A percentile compares a stretch with the other conserved stretches of the same genome.
phyloP scores from a whole-genome alignment of 2,329 filamentous ascomycete species.

The Aureobasidium uvarum region DNA sequence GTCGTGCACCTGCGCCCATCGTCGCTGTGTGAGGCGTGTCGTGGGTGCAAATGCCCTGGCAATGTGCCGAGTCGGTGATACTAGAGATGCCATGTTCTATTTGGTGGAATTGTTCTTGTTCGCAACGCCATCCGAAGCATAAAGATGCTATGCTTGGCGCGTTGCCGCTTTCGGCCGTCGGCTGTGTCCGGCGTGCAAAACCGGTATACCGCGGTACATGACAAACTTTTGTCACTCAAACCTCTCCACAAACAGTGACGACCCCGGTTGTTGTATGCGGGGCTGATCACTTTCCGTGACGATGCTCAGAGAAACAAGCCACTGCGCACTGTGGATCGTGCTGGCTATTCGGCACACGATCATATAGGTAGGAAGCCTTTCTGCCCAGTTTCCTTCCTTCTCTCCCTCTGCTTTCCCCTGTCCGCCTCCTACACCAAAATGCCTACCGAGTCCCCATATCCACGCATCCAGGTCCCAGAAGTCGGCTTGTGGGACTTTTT shows the following conservation, averaged over 20 bases:
- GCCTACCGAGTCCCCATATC: constrained; percentile 68
- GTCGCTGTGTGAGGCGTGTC: constrained; percentile 56
- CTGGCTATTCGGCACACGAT: constrained; percentile 10
- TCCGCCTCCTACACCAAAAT: constrained; percentile 47
- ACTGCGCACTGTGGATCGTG: neutral
- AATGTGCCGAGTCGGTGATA: constrained; percentile 13
- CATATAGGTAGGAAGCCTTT: neutral
- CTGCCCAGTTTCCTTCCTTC: neutral
- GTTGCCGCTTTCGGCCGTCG: constrained; percentile 3
- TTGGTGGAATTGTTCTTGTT: neutral
- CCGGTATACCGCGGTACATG: constrained; percentile 1
- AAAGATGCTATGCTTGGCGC: constrained; percentile 15
- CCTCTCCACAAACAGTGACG: constrained; percentile 2
- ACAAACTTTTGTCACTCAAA: neutral
- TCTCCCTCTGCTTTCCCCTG: neutral
- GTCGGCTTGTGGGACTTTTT: constrained; percentile 76
- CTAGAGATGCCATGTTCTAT: constrained; percentile 24
- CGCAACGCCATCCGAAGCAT: neutral
- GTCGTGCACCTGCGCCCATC: constrained; percentile 91
- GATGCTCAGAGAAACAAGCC: neutral
- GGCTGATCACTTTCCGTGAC: constrained; percentile 14
- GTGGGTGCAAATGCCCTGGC: constrained; percentile 19
- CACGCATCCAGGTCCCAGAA: constrained; percentile 66
- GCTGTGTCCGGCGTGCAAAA: neutral
- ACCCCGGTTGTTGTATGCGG: constrained; percentile 13